Conservation (phyloP, 2,329 filamentous ascomycete species). For the Penicillium sclerotiorum region DNA sequence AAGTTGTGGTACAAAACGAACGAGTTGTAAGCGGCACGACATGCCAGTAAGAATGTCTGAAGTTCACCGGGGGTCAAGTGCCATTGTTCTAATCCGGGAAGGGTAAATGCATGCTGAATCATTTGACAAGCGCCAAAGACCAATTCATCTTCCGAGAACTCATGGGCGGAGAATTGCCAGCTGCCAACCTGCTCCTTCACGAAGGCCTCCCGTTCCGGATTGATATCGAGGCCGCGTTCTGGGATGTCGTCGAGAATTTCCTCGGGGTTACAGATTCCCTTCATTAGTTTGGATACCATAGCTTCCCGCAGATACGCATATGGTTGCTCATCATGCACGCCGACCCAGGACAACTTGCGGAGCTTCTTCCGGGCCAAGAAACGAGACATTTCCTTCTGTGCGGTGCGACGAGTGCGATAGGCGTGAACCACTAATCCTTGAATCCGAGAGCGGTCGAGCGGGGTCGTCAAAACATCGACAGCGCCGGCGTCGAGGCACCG, state of each 20-base stretch:
- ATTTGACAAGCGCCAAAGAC: slow-evolving; percentile 83
- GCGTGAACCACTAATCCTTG: slow-evolving; percentile 79
- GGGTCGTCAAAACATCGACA: slow-evolving; percentile 80
- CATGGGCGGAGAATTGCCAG: slow-evolving; percentile 89
- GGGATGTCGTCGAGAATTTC: slow-evolving; percentile 64
- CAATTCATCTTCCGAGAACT: slow-evolving; percentile 87
- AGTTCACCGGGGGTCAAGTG: slow-evolving; percentile 80
- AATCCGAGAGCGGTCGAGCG: slow-evolving; percentile 72
- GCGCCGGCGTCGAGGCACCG: slow-evolving; percentile 84
- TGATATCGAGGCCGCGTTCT: slow-evolving; percentile 67
- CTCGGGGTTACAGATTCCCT: slow-evolving; percentile 77
- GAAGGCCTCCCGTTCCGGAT: slow-evolving; percentile 63
- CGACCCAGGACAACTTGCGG: slow-evolving; percentile 89
- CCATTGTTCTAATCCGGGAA: slow-evolving; percentile 81
- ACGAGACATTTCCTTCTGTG: slow-evolving; percentile 70
- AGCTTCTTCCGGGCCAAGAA: slow-evolving; percentile 72
- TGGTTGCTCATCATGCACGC: slow-evolving; percentile 79
- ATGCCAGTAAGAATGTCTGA: slow-evolving; percentile 81
- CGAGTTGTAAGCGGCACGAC: slow-evolving; percentile 90
- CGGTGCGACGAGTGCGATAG: slow-evolving; percentile 78
- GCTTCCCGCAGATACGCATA: slow-evolving; percentile 88
- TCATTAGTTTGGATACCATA: slow-evolving; percentile 89
- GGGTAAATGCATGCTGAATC: slow-evolving; percentile 81
- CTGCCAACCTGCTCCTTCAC: slow-evolving; percentile 71
- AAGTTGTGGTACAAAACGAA: slow-evolving; percentile 99